These are phyloP conservation scores for Aspergillus ochraceus DNA, from an alignment of 2,329 filamentous ascomycete genomes.

Conservation along the genomic window DNA sequence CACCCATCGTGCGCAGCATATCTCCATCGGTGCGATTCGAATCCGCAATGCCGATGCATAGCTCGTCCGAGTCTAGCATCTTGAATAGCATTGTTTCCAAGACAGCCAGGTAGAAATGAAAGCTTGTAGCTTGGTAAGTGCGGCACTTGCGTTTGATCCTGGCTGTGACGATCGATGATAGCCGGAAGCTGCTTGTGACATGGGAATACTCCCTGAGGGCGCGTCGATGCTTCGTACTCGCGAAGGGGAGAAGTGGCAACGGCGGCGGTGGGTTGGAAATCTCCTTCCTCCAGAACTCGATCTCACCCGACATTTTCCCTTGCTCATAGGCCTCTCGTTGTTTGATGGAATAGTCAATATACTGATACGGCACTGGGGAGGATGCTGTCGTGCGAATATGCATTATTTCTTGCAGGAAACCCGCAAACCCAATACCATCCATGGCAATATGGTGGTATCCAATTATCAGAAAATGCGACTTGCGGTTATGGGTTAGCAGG, in stretches of 20 bases:
- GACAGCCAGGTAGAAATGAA: conserved; percentile 44
- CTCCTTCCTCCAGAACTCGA: conserved; percentile 38
- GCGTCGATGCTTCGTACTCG: conserved; percentile 7
- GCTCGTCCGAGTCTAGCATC: not conserved
- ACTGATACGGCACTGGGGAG: conserved; percentile 23
- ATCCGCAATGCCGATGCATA: conserved; percentile 7
- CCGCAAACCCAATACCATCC: conserved; percentile 47
- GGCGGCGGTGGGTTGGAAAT: conserved; percentile 33
- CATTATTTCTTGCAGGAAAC: conserved; percentile 4
- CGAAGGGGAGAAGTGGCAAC: conserved; percentile 26
- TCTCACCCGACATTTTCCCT: conserved; percentile 26
- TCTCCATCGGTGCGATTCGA: conserved; percentile 1
- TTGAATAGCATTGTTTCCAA: not conserved
- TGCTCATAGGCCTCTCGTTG: conserved; percentile 28
- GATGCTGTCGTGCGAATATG: conserved; percentile 13
- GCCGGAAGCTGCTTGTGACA: not conserved
- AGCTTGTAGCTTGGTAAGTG: conserved; percentile 34
- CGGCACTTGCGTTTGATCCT: conserved; percentile 8
- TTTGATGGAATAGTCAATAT: conserved; percentile 29
- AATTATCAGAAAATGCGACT: conserved; percentile 43
- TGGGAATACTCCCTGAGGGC: not conserved
- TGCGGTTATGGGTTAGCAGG: conserved; percentile 36
- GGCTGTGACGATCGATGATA: not conserved
- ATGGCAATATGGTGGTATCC: conserved; percentile 50
- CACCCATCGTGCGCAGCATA: not conserved